phyloP scores from a whole-genome alignment of 2,329 filamentous ascomycete species.

The Beauveria caledonica region DNA sequence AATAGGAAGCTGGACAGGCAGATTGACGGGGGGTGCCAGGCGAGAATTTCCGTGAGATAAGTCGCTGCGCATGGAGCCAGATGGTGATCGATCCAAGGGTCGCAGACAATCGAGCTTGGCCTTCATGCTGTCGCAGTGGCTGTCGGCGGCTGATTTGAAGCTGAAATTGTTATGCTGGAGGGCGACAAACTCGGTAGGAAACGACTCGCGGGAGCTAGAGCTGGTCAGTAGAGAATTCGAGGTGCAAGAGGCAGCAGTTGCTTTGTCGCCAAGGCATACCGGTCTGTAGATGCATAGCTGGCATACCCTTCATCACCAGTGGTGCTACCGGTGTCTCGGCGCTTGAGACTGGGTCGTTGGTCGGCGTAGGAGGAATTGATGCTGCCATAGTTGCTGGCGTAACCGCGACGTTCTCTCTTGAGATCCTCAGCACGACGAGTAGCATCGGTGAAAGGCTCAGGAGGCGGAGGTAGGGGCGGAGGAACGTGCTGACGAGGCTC shows the following conservation, averaged over 20 bases:
- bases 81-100: conserved; percentile 37
- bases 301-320: conserved; percentile 35
- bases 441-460: conserved; percentile 28
- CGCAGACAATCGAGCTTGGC: conserved; percentile 46
- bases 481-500: conserved; percentile 27
- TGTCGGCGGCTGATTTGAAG: conserved; percentile 36
- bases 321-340: conserved; percentile 21
- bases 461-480: conserved; percentile 40
- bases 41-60: conserved; percentile 31
- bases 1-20: conserved; percentile 39
- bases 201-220: conserved; percentile 33
- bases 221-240: conserved; percentile 3
- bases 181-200: conserved; percentile 34
- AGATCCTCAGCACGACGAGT: conserved; percentile 23
- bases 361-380: conserved; percentile 27
- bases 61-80: conserved; percentile 35
- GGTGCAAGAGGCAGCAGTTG: conserved; percentile 14
- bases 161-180: conserved; percentile 42
- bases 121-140: conserved; percentile 43
- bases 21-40: conserved; percentile 24
- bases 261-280: conserved; percentile 18
- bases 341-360: conserved; percentile 26
- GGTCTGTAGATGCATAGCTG: conserved; percentile 33
- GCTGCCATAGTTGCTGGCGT: conserved; percentile 32
- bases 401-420: conserved; percentile 21